These are phyloP conservation scores for Kodamaea neixiangensis DNA, from an alignment of 805 yeast species.

Conservation along the genomic window DNA sequence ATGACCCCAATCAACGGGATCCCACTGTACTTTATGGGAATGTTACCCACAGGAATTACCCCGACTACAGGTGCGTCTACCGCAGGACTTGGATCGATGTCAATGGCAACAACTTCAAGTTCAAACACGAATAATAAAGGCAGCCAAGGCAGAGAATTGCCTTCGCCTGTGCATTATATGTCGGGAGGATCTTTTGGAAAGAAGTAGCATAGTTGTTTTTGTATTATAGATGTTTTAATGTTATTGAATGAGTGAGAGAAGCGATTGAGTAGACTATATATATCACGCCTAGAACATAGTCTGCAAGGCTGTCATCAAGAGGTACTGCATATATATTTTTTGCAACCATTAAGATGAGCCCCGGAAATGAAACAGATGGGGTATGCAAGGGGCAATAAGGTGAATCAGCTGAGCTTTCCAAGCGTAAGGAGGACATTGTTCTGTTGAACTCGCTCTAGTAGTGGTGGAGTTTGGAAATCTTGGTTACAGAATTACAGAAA, in stretches of 20 bases:
- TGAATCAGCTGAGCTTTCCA: too few relatives aligned
- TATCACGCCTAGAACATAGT: too few relatives aligned
- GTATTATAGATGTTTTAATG: slow-evolving; percentile 1
- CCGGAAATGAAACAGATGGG: neutral
- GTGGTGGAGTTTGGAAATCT: too few relatives aligned
- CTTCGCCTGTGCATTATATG: slow-evolving; percentile 28
- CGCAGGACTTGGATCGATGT: slow-evolving; percentile 17
- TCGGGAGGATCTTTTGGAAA: slow-evolving; percentile 9
- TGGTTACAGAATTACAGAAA: too few relatives aligned
- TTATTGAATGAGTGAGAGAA: neutral
- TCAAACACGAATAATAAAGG: slow-evolving; percentile 12
- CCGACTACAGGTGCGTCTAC: slow-evolving; percentile 19
- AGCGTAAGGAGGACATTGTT: too few relatives aligned
- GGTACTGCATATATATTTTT: neutral
- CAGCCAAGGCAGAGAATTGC: slow-evolving; percentile 12
- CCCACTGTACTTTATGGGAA: slow-evolving; percentile 40
- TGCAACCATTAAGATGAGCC: neutral
- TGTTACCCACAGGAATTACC: slow-evolving; percentile 27
- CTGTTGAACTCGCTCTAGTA: too few relatives aligned
- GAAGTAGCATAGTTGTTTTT: slow-evolving; percentile 7
- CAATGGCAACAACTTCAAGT: slow-evolving; percentile 5
- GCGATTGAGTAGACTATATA: neutral
- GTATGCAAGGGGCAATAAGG: too few relatives aligned
- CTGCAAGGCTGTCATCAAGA: neutral
- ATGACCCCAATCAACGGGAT: slow-evolving; percentile 38